Evolutionary conservation across 1,284 basidiomycete species (phyloP), one percentile per base, ranked within the genome.

Genomic region (Boletus holoroseus): DNA sequence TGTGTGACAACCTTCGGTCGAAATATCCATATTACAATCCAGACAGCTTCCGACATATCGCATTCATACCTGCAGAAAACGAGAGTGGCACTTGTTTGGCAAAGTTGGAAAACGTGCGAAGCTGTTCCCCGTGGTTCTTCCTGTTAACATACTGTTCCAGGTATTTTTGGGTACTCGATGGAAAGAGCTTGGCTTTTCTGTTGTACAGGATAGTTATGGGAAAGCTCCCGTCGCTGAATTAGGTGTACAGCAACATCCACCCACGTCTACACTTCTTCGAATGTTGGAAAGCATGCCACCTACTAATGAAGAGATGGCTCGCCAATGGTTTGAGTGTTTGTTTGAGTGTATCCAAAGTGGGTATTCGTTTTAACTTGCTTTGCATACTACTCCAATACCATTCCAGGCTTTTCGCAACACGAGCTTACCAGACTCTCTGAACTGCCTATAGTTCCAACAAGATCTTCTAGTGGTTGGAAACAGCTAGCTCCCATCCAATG

Each of bases 11-110:
- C 59, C 71, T 82, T 30, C 59, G 64, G 4, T 72, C 72, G 1
- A 76, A 77, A 42, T 93, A 94, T 64, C 56, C 68, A 2, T 74
- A 82, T 48, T 88, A 87, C 58, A 71, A 82, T 30, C 73, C 79
- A 2, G 56, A 66, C 4, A 64, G 75, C 15, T 82, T 78, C 49
- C 69, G 68, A 3, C 63, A 79, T 31, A 63, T 88, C 2, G 73
- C 85, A 0, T 97, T 91, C 69, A 79, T 98, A 22, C 94, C 94
- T 0, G 83, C 89, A 2, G 57, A 81, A 5, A 76, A 74, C 16
- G 51, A 74, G 68, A 39, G 76, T 70, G 40, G 41, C 69, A 44
- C 55, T 63, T 12, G 74, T 76, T 41, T 66, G 88, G 52, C n/a
- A 27, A n/a, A n/a, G n/a, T n/a, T n/a, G n/a, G n/a, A n/a, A n/a